phyloP scores from a whole-genome alignment of 140 eudicot genomes.

The Cichorium intybus region DNA sequence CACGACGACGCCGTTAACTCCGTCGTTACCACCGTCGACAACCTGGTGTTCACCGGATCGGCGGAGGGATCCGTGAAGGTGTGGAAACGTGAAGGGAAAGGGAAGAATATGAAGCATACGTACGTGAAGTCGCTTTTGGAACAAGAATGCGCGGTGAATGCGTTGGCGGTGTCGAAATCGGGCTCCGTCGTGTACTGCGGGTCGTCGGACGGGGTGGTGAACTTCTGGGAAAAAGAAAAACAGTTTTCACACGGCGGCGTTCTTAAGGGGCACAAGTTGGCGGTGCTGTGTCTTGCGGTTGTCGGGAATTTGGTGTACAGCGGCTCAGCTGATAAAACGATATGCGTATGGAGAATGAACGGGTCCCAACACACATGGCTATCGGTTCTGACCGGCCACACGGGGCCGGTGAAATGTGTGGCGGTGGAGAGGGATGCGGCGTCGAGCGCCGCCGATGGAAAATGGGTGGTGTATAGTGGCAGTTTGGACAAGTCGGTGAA shows the following conservation, averaged over 20 bases:
- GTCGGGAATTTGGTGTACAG: slow-evolving; percentile 65
- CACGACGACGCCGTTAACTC: slow-evolving; percentile 94
- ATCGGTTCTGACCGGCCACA: slow-evolving; percentile 71
- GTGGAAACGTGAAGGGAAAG: slow-evolving; percentile 68
- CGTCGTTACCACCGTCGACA: slow-evolving; percentile 52
- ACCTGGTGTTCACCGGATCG: slow-evolving; percentile 74
- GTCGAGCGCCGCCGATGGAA: slow-evolving; percentile 27
- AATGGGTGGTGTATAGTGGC: slow-evolving; percentile 82
- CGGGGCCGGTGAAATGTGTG: slow-evolving; percentile 87
- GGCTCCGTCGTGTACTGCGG: slow-evolving; percentile 68
- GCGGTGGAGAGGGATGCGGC: slow-evolving; percentile 66
- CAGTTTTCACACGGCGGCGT: slow-evolving; percentile 63
- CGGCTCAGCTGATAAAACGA: slow-evolving; percentile 87
- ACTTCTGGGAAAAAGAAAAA: slow-evolving; percentile 72
- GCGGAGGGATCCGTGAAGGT: slow-evolving; percentile 93
- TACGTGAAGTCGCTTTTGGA: slow-evolving; percentile 46
- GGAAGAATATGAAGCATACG: slow-evolving; percentile 51
- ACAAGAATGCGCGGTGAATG: slow-evolving; percentile 81
- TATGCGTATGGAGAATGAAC: slow-evolving; percentile 83
- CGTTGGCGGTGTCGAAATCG: slow-evolving; percentile 45
- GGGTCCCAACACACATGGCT: slow-evolving; percentile 55
- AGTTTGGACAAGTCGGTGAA: slow-evolving; percentile 86
- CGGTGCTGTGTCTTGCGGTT: slow-evolving; percentile 73
- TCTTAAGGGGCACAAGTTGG: slow-evolving; percentile 77
- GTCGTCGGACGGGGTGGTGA: slow-evolving; percentile 78